These are phyloP conservation scores for Plasmodium inui DNA, from an alignment of 169 alveolate species.

Conservation along the genomic window DNA sequence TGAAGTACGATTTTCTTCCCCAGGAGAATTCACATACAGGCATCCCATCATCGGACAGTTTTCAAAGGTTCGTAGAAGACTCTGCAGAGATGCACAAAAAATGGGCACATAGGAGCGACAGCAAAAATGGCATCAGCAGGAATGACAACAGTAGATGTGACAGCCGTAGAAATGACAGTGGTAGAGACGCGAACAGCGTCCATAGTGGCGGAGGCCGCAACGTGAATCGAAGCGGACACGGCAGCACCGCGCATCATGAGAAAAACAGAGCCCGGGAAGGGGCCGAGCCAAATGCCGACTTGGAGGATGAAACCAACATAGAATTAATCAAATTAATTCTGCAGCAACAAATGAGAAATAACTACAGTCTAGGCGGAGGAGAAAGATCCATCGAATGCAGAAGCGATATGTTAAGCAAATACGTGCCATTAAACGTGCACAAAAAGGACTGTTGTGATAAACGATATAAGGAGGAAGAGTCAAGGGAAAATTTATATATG, in stretches of 20 bases:
- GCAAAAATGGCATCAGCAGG: neutral
- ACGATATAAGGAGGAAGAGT: neutral
- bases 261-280: neutral
- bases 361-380: neutral
- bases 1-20: neutral
- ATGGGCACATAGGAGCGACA: neutral
- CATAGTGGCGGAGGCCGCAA: too few species aligned
- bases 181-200: neutral
- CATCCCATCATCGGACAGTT: neutral
- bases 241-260: neutral
- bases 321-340: slow-evolving; percentile 35
- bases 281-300: neutral
- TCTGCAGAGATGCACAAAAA: slow-evolving; percentile 2
- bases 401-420: neutral
- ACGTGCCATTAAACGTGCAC: neutral
- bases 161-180: too few species aligned
- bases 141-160: too few species aligned
- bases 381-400: neutral
- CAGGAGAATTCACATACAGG: neutral
- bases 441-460: neutral
- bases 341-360: neutral
- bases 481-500: neutral
- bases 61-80: neutral
- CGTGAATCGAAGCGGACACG: neutral
- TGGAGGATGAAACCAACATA: neutral